phyloP scores from a whole-genome alignment of 352 stramenopile species.

The Pythium vanterpoolii region DNA sequence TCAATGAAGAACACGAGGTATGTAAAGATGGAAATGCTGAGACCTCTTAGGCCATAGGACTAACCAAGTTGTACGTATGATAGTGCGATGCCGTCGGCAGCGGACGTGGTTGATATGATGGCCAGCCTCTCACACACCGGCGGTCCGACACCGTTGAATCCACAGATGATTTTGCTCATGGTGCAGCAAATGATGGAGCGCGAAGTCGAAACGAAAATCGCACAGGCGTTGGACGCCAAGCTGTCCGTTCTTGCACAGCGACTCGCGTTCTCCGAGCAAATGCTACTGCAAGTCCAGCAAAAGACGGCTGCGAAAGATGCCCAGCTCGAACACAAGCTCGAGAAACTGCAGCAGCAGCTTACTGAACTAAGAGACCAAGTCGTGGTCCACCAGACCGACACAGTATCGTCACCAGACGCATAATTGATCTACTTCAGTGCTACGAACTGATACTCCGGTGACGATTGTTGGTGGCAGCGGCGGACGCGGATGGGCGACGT shows the following conservation, averaged over 20 bases:
- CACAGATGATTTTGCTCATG: slow-evolving; percentile 38
- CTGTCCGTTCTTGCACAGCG: slow-evolving; percentile 48
- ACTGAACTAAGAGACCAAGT: slow-evolving; percentile 12
- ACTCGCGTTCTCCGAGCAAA: slow-evolving; percentile 61
- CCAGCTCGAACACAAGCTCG: slow-evolving; percentile 33
- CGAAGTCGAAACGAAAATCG: slow-evolving; percentile 69
- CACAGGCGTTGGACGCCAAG: slow-evolving; percentile 53
- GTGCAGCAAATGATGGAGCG: slow-evolving; percentile 65
- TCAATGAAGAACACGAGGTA: not conserved
- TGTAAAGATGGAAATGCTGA: not conserved
- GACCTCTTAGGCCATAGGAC: not conserved
- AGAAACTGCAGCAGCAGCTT: slow-evolving; percentile 46
- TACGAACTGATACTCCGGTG: not conserved
- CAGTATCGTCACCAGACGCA: not conserved
- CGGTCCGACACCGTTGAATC: slow-evolving; percentile 17
- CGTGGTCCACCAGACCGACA: not conserved
- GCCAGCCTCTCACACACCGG: slow-evolving; percentile 1
- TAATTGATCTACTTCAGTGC: not conserved
- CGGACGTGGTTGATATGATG: slow-evolving; percentile 19
- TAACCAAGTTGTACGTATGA: not conserved
- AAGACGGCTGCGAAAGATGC: slow-evolving; percentile 39
- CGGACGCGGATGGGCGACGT: slow-evolving; percentile 31
- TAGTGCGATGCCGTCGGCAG: slow-evolving; percentile 1
- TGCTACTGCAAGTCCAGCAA: slow-evolving; percentile 59
- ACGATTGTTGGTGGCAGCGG: not conserved